A percentile compares a stretch with the other conserved stretches of the same genome.
Conservation (phyloP, 768 basidiomycete genomes). For the Tulasnella sp. region DNA sequence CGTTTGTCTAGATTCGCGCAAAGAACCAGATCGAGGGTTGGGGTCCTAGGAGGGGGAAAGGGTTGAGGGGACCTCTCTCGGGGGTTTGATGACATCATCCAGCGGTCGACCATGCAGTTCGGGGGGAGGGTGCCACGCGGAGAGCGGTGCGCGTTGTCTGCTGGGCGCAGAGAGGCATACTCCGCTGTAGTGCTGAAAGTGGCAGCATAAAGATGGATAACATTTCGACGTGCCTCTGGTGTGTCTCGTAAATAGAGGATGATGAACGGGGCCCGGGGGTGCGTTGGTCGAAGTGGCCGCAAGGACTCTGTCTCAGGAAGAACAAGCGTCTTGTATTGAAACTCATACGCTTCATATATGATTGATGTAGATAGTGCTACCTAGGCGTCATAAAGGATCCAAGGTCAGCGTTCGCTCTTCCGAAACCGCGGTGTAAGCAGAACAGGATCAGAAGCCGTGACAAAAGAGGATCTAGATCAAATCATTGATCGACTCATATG, state of each 20-base stretch:
- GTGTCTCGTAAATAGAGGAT: too few relatives aligned
- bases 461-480: not conserved
- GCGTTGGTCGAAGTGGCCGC: too few relatives aligned
- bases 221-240: too few relatives aligned
- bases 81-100: not conserved
- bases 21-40: not conserved
- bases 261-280: too few relatives aligned
- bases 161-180: not conserved
- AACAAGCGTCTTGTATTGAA: too few relatives aligned
- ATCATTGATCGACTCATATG: not conserved
- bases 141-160: not conserved
- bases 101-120: not conserved
- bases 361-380: too few relatives aligned
- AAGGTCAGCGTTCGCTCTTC: too few relatives aligned
- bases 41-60: not conserved
- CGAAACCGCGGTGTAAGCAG: not conserved
- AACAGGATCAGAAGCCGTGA: not conserved
- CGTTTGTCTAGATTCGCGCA: not conserved
- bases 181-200: too few relatives aligned
- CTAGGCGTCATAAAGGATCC: too few relatives aligned
- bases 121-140: not conserved
- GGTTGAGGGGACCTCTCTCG: not conserved
- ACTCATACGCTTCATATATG: too few relatives aligned
- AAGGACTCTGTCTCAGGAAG: too few relatives aligned
- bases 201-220: too few relatives aligned